A percentile compares a stretch with the other conserved stretches of the same genome.
Evolutionary conservation across 345 rosid species (phyloP).

Genomic region (Eucalyptus cloeziana): DNA sequence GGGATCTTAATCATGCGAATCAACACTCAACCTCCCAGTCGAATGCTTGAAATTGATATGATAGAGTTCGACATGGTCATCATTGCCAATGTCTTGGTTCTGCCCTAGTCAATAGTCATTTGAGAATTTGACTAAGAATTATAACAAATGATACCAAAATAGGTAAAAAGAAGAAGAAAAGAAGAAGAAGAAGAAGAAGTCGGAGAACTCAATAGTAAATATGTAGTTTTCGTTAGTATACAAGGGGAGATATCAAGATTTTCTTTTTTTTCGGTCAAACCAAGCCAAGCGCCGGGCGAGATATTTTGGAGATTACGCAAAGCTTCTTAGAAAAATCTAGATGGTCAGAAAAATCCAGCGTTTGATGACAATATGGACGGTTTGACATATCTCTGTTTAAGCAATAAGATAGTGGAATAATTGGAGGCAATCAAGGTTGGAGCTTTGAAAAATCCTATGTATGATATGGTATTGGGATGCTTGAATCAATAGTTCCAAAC

Average conservation of each 20-base stretch:
- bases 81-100: not conserved
- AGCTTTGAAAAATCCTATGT: not conserved
- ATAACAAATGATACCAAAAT: not conserved
- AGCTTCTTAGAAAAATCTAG: not conserved
- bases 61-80: not conserved
- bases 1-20: not conserved
- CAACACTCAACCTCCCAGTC: not conserved
- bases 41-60: not conserved
- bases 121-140: not conserved
- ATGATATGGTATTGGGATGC: not conserved
- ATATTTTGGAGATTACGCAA: not conserved
- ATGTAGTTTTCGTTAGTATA: not conserved
- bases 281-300: not conserved
- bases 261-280: not conserved
- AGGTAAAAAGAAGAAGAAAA: too few species aligned
- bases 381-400: not conserved
- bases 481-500: not conserved
- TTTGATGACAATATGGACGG: not conserved
- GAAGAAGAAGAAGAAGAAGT: not conserved
- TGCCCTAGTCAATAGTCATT: not conserved
- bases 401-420: not conserved
- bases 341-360: not conserved
- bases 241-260: not conserved
- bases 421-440: not conserved
- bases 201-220: not conserved